Evolutionary conservation across 2,329 filamentous ascomycete genomes (phyloP), one percentile per base, ranked within the genome.

Genomic region (Endocalyx cinctus): DNA sequence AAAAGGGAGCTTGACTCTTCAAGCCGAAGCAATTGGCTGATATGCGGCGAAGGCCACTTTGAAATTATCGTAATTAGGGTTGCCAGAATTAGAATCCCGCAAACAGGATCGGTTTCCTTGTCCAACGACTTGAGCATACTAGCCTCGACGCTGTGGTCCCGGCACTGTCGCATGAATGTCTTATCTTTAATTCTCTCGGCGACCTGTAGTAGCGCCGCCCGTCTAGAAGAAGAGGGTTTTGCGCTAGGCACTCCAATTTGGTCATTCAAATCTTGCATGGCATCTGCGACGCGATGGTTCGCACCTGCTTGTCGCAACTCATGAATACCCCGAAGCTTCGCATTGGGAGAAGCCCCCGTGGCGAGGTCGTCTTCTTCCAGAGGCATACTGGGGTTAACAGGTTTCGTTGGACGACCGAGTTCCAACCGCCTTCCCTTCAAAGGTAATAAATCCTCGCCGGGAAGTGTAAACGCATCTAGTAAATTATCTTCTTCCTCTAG

Each of bases 111-210:
- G 2, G 67, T 59, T 48, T 82, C 76, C 30, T 67, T 65, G 1
- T 67, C 70, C 8, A 84, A 66, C 26, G 75, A 72, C 27, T 74
- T 68, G 33, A 87, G 74, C 12, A 96, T 66, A 18, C 74, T 74
- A 34, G 79, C 72, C 41, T 87, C 84, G 35, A 84, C 77, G 6
- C 79, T 77, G 45, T 87, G 81, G 41, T 88, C 81, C 14, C 84
- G 71, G 48, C 95, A 88, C 41, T 84, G 80, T 13, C 70, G 67
- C 17, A 77, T 65, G 47, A 85, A 88, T 1, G 66, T 67, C 47
- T 79, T 79, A 31, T 81, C 66, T 30, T 72, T 70, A 26, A 82
- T 64, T 47, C 77, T 79, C 27, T 70, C 66, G 2, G 71, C 71
- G 26, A 83, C 55, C 42, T 83, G 78, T 5, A 82, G 58, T 26